A percentile compares a stretch with the other conserved stretches of the same genome.
Conservation (phyloP, 2,329 filamentous ascomycete species). For the Pyrenophora tritici-repentis region DNA sequence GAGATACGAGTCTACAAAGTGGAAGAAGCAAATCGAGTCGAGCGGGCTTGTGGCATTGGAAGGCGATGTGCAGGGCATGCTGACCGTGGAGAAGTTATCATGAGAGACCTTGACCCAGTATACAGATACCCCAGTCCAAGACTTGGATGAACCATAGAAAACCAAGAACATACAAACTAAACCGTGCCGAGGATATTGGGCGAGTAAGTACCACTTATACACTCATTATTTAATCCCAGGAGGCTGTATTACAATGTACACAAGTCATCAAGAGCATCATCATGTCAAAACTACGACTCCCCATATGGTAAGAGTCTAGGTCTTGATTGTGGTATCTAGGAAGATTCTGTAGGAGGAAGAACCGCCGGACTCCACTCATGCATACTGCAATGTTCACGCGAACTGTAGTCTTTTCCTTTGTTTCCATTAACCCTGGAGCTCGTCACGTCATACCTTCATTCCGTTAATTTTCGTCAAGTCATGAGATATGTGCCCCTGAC, state of each 20-base stretch:
- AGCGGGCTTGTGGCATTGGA: constrained; percentile 52
- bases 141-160: background rate
- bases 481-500: too few relatives aligned
- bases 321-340: background rate
- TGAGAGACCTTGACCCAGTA: background rate
- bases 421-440: too few relatives aligned
- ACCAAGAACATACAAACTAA: too few relatives aligned
- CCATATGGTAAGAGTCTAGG: background rate
- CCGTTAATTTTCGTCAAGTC: too few relatives aligned
- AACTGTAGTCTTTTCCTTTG: background rate
- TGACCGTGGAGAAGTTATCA: constrained; percentile 29
- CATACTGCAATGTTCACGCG: background rate
- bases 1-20: constrained; percentile 73
- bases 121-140: background rate
- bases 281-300: background rate
- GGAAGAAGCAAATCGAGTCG: constrained; percentile 73
- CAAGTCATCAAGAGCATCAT: too few relatives aligned
- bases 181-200: too few relatives aligned
- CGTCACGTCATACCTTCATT: too few relatives aligned
- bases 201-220: too few relatives aligned
- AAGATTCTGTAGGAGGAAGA: background rate
- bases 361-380: background rate
- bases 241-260: too few relatives aligned
- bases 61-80: constrained; percentile 22
- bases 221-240: too few relatives aligned